These are phyloP conservation scores for Blastobotrys aristatus DNA, from an alignment of 1,139 yeast genomes.

Conservation along the genomic window DNA sequence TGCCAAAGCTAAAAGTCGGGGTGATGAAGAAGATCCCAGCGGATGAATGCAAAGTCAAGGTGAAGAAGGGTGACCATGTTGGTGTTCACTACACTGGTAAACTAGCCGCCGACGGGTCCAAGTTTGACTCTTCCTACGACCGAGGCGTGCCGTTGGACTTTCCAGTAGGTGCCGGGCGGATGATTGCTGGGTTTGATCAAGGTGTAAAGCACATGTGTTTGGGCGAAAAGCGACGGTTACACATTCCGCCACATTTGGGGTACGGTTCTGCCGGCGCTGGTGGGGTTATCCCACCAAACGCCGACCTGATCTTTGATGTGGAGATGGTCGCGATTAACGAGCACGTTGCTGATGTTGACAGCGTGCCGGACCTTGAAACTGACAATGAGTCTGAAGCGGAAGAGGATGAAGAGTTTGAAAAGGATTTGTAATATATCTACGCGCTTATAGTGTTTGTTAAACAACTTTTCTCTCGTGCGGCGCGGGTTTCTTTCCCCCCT, in stretches of 20 bases:
- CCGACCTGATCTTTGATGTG: conserved; percentile 46
- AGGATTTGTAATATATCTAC: conserved; percentile 1
- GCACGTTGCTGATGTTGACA: conserved; percentile 10
- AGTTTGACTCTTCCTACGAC: conserved; percentile 66
- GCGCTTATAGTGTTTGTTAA: too few species aligned
- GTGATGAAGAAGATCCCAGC: conserved; percentile 45
- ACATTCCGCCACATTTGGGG: conserved; percentile 71
- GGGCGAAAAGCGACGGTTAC: conserved; percentile 76
- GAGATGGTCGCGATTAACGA: conserved; percentile 33
- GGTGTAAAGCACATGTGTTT: conserved; percentile 77
- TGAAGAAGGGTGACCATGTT: conserved; percentile 59
- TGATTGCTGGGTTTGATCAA: conserved; percentile 84
- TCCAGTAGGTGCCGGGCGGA: conserved; percentile 67
- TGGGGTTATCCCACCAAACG: conserved; percentile 66
- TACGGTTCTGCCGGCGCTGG: conserved; percentile 73
- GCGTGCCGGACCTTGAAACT: conserved; percentile 1
- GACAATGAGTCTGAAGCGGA: conserved; percentile 10
- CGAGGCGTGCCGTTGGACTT: conserved; percentile 67
- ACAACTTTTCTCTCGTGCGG: too few species aligned
- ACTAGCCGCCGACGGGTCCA: conserved; percentile 55
- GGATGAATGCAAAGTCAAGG: conserved; percentile 49
- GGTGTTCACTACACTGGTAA: conserved; percentile 73
- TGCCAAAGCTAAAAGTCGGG: conserved; percentile 34
- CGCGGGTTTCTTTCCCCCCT: too few species aligned
- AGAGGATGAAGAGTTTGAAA: not conserved